Base-by-base conservation (phyloP, 2,329 filamentous ascomycete species). In the Fusarium musae region DNA sequence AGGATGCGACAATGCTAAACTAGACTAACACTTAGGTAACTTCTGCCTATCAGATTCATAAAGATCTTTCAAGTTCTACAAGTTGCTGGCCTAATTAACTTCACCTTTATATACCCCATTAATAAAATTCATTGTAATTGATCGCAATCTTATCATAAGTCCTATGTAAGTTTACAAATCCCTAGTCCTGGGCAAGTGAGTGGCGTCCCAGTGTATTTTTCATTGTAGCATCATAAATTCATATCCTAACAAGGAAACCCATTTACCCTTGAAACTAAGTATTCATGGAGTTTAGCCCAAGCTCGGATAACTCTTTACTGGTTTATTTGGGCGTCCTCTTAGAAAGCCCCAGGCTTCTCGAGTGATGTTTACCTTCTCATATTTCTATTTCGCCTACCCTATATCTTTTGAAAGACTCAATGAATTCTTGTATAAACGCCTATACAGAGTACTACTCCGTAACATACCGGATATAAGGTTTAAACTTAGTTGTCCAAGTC, bases 91-190 rank as follows among this genome's bases (percentile, higher is more conserved):
- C 50, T 28, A 54, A 54, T 54, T 40, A 28, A 54, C 19, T 54
- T 54, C 50, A 30, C 34, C 19, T 54, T 54, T 54, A 54, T 54
- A 54, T 54, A 54, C 50, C 50, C 50, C 50, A n/a, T 54, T 54
- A 54, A 54, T 40, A 54, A 17, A 53, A 40, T 40, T 39, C 26
- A 37, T 54, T 28, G 34, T 54, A 54, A 39, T 40, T 21, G 10
- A 28, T 40, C n/a, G 34, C 40, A 40, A 28, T 17, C 23, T 40
- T 13, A 17, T 16, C 8, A 40, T 28, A 54, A 54, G 19, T 15
- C 36, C 8, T 28, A 30, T 39, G 19, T 40, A 28, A 39, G 23
- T 54, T 10, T n/a, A 54, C 10, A 40, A 17, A 9, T 21, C 10
- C 21, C 21, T 28, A 40, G 23, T 39, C 12, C 34, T 40, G 15